Evolutionary conservation across 805 yeast genomes (phyloP), one percentile per base, ranked within the genome.

Genomic region (Nakazawaea holstii): DNA sequence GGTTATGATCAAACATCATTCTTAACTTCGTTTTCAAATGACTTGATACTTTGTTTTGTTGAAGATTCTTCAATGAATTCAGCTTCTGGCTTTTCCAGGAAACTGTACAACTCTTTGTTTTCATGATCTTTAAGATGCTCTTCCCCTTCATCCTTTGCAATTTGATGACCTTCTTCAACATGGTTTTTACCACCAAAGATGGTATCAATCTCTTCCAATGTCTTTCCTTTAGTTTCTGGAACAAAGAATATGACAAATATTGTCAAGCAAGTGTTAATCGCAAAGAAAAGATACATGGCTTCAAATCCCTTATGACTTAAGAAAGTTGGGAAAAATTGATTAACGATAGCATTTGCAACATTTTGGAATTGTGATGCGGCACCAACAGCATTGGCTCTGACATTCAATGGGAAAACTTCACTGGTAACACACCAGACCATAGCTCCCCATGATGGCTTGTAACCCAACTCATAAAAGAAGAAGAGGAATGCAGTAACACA

Each of bases 391-490:
- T 87, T 84, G 2, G 95, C 86, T 47, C 96, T 76, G n/a, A 88
- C 84, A 1, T 84, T 70, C 54, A 86, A 76, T 0, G 96, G 94
- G 48, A 88, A 77, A 43, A 89, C 84, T 65, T 87, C 96, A 52
- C 87, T 83, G 55, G 89, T 87, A 60, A 82, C 80, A 41, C 82
- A 65, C 96, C 96, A 88, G 11, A 95, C 94, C 49, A 87, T 78
- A 6, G 95, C 95, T 8, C 96, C 97, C 91, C 94, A 89, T 37
- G 91, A 81, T 58, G 81, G 81, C 8, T 96, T 96, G 65, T 88
- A 89, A 0, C 82, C 80, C 2, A 94, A 89, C 57, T 87, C 87
- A 67, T 82, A 86, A 13, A 87, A 61, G 39, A 89, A 76, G 24
- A 89, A 94, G 53, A 86, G 75, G 6, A 77, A 69, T 47, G 69